Conservation (phyloP, 345 rosid species). For the Crucihimalaya himalaica region DNA sequence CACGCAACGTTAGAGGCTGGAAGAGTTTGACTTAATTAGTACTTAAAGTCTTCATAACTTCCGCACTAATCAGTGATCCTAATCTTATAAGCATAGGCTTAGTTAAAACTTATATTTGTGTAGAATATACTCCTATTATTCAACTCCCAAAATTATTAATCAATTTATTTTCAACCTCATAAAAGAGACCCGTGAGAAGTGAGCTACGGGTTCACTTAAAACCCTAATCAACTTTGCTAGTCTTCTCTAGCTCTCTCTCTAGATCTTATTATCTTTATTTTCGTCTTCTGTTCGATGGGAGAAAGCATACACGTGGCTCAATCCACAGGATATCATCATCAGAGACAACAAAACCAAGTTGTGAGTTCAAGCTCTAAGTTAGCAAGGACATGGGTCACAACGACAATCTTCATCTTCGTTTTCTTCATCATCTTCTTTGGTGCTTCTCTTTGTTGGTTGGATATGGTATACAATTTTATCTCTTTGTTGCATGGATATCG, state of each 20-base stretch:
- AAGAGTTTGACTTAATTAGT: slow-evolving; percentile 22
- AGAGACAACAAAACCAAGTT: slow-evolving; percentile 2
- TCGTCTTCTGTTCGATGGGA: slow-evolving; percentile 20
- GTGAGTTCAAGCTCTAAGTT: slow-evolving; percentile 17
- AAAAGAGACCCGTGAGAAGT: neutral
- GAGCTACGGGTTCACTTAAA: neutral
- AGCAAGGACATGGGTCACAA: slow-evolving; percentile 40
- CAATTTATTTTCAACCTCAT: neutral
- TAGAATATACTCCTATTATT: neutral
- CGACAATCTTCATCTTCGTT: slow-evolving; percentile 35
- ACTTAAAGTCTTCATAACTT: slow-evolving; percentile 9
- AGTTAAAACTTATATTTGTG: neutral
- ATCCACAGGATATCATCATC: slow-evolving; percentile 19
- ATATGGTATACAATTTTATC: slow-evolving; percentile 33
- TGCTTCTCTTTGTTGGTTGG: slow-evolving; percentile 34
- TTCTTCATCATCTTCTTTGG: slow-evolving; percentile 37
- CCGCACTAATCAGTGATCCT: too few species aligned
- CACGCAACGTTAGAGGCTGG: neutral
- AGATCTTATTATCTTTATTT: slow-evolving; percentile 1
- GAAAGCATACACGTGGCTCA: slow-evolving; percentile 24
- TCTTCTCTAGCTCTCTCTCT: slow-evolving; percentile 10
- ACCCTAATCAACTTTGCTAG: neutral
- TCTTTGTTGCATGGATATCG: slow-evolving; percentile 24
- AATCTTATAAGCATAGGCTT: neutral
- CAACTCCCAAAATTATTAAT: neutral